Evolutionary conservation across 2,329 filamentous ascomycete species (phyloP).

Genomic region (Verticillium longisporum): DNA sequence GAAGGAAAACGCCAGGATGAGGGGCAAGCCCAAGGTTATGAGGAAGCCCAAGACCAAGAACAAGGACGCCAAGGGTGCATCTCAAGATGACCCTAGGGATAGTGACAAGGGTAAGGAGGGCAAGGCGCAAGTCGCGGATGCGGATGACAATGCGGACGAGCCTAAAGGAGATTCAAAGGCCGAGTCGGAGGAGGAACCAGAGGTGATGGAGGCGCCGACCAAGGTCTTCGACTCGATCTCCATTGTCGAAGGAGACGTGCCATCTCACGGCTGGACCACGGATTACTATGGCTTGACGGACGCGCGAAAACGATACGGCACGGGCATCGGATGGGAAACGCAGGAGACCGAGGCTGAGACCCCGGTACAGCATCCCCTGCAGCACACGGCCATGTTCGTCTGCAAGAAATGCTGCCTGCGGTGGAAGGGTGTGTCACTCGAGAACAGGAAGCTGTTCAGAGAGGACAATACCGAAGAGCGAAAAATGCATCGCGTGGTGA

Average conservation of each 20-base stretch:
- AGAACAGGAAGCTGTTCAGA: neutral
- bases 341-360: constrained; percentile 9
- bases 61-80: too few species aligned
- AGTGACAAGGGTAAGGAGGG: neutral
- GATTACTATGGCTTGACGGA: constrained; percentile 7
- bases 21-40: too few species aligned
- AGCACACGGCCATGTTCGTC: constrained; percentile 3
- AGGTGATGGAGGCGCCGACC: neutral
- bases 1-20: too few species aligned
- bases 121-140: neutral
- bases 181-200: neutral
- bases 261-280: constrained; percentile 6
- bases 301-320: constrained; percentile 2
- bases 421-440: constrained; percentile 5
- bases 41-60: too few species aligned
- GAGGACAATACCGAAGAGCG: neutral
- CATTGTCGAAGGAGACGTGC: constrained; percentile 4
- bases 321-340: constrained; percentile 7
- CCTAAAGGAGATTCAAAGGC: neutral
- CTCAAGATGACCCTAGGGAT: too few species aligned
- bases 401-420: constrained; percentile 8
- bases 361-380: constrained; percentile 4
- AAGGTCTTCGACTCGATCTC: constrained; percentile 4
- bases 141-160: neutral
- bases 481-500: neutral